These are phyloP conservation scores for Candida alai DNA, from an alignment of 805 yeast genomes.

Conservation along the genomic window DNA sequence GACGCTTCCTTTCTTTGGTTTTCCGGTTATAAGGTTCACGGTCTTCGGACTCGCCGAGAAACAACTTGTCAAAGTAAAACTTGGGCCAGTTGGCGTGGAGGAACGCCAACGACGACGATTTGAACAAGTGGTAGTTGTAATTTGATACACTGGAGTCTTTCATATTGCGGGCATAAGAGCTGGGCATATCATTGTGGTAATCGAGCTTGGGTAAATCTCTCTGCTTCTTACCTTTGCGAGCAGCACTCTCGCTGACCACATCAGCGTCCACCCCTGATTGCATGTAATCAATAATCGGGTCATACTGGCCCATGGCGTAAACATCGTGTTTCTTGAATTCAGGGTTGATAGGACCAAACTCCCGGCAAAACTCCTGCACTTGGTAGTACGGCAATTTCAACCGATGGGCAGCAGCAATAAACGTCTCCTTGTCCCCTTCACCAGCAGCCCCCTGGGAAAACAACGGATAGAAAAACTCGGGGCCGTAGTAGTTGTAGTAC, in stretches of 20 bases:
- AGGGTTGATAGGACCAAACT: constrained; percentile 31
- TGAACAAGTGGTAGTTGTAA: constrained; percentile 27
- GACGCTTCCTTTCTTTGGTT: constrained; percentile 21
- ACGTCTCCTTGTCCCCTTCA: constrained; percentile 42
- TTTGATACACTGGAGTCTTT: constrained; percentile 20
- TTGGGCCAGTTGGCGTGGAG: constrained; percentile 41
- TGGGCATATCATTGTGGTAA: constrained; percentile 13
- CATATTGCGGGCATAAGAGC: constrained; percentile 19
- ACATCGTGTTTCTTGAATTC: constrained; percentile 21
- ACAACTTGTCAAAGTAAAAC: constrained; percentile 22
- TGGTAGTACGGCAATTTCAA: constrained; percentile 34
- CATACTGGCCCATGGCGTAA: constrained; percentile 37
- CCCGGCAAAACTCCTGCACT: constrained; percentile 33
- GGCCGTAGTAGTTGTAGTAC: constrained; percentile 38
- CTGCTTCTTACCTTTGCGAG: not conserved
- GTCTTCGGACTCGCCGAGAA: constrained; percentile 16
- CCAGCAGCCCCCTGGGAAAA: constrained; percentile 41
- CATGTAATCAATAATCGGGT: constrained; percentile 28
- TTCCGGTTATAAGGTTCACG: constrained; percentile 25
- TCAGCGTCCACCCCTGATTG: constrained; percentile 14
- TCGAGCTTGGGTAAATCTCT: constrained; percentile 1
- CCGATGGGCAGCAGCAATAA: constrained; percentile 39
- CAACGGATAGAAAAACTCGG: constrained; percentile 34
- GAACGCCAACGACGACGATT: constrained; percentile 25
- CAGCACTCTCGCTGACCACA: not conserved